Percentiles rank a stretch among this genome's conserved stretches.
Evolutionary conservation across 2,329 filamentous ascomycete genomes (phyloP).

Genomic region (Neonectria neomacrospora): DNA sequence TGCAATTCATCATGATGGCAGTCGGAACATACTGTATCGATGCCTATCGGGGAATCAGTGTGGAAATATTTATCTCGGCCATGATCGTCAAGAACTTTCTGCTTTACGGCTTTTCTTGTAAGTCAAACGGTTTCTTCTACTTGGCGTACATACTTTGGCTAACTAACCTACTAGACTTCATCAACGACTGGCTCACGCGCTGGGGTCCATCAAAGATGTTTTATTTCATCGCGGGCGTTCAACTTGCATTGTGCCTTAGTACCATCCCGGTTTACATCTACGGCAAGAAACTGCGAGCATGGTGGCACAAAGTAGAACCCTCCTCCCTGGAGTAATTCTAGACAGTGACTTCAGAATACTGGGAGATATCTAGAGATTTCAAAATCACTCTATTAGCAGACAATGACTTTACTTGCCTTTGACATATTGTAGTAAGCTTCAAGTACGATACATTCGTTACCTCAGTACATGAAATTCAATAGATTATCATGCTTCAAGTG

Average conservation of each 20-base stretch:
- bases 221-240: not conserved
- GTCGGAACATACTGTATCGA: slow-evolving; percentile 2
- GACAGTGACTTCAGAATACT: too few species aligned
- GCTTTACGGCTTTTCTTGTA: slow-evolving; percentile 1
- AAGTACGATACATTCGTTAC: not conserved
- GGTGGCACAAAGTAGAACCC: too few species aligned
- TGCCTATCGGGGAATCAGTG: not conserved
- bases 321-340: too few species aligned
- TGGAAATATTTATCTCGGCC: slow-evolving; percentile 10
- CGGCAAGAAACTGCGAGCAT: not conserved
- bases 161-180: not conserved
- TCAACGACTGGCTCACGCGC: slow-evolving; percentile 1
- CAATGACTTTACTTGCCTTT: not conserved
- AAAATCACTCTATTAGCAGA: not conserved
- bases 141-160: not conserved
- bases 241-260: not conserved
- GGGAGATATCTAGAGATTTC: not conserved
- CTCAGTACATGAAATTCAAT: not conserved
- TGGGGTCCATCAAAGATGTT: slow-evolving; percentile 3
- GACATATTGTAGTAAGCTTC: not conserved
- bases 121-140: not conserved
- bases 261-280: slow-evolving; percentile 1
- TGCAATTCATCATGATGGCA: slow-evolving; percentile 1
- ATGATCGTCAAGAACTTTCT: slow-evolving; percentile 12
- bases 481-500: not conserved